phyloP scores from a whole-genome alignment of 768 basidiomycete species.

The Lactarius sanguifluus region DNA sequence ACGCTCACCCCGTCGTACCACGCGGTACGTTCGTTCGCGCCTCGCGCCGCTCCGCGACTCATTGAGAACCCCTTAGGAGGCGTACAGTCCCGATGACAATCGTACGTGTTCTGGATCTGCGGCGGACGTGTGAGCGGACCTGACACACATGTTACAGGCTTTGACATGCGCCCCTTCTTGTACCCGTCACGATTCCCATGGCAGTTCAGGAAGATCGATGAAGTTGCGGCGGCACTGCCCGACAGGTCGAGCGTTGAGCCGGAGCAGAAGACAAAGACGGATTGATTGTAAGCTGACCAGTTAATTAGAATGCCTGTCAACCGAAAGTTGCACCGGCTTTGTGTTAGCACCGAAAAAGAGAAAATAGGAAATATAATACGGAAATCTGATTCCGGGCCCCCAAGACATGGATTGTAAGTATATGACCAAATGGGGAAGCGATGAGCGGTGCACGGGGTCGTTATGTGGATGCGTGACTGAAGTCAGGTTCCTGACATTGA shows the following conservation, averaged over 20 bases:
- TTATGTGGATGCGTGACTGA: not conserved
- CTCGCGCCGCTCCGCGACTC: conserved; percentile 1
- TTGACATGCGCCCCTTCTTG: conserved; percentile 93
- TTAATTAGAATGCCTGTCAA: not conserved
- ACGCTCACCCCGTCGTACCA: conserved; percentile 93
- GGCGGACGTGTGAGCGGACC: conserved; percentile 21
- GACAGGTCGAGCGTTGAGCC: conserved; percentile 50
- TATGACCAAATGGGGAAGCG: not conserved
- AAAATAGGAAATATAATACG: not conserved
- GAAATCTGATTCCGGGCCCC: not conserved
- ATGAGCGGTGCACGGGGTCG: not conserved
- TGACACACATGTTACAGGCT: conserved; percentile 52
- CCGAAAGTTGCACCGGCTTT: not conserved
- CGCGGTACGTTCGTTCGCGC: conserved; percentile 56
- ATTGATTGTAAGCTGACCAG: conserved; percentile 2
- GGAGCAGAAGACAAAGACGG: conserved; percentile 28
- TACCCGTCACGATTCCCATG: conserved; percentile 94
- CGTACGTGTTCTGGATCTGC: conserved; percentile 48
- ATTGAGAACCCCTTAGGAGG: conserved; percentile 56
- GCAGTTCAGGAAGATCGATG: conserved; percentile 96
- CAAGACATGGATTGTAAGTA: not conserved
- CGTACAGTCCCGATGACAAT: conserved; percentile 96
- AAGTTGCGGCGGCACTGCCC: conserved; percentile 72
- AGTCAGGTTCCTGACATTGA: not conserved
- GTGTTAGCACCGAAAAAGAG: not conserved